phyloP scores from a whole-genome alignment of 179 eudicot genomes.

The Sideroxylon spinosum region DNA sequence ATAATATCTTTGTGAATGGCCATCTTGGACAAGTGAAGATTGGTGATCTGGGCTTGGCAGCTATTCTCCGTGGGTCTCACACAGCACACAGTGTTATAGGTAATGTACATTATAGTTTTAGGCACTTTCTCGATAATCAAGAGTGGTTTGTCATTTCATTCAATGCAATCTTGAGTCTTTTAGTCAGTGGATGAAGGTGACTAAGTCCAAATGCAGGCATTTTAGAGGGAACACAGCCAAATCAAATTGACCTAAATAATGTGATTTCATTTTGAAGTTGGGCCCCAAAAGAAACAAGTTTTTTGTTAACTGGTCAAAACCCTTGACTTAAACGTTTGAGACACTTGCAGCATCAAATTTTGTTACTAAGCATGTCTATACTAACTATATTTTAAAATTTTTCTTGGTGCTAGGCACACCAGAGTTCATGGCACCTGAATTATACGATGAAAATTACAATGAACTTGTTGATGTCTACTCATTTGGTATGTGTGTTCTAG shows the following conservation, averaged over 20 bases:
- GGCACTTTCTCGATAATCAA: not conserved
- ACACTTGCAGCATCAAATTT: not conserved
- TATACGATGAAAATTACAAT: slow-evolving; percentile 27
- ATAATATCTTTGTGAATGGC: slow-evolving; percentile 39
- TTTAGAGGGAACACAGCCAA: not conserved
- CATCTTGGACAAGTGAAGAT: slow-evolving; percentile 39
- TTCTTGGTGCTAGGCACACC: slow-evolving; percentile 25
- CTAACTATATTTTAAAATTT: not conserved
- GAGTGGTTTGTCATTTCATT: not conserved
- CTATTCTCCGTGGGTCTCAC: slow-evolving; percentile 25
- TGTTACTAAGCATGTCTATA: not conserved
- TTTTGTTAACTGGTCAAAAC: slow-evolving; percentile 5
- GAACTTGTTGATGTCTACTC: slow-evolving; percentile 34
- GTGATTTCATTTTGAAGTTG: not conserved
- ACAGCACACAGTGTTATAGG: slow-evolving; percentile 34
- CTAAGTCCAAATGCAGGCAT: not conserved
- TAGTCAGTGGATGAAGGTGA: not conserved
- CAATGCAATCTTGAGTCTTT: slow-evolving; percentile 5
- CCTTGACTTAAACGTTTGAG: not conserved
- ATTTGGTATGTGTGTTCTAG: slow-evolving; percentile 31
- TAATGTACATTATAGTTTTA: not conserved
- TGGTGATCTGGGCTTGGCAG: slow-evolving; percentile 32
- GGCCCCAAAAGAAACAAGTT: slow-evolving; percentile 6
- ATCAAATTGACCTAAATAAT: not conserved
- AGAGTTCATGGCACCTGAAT: slow-evolving; percentile 35